Conservation (phyloP, 441 rosid species). For the Breynia disticha region DNA sequence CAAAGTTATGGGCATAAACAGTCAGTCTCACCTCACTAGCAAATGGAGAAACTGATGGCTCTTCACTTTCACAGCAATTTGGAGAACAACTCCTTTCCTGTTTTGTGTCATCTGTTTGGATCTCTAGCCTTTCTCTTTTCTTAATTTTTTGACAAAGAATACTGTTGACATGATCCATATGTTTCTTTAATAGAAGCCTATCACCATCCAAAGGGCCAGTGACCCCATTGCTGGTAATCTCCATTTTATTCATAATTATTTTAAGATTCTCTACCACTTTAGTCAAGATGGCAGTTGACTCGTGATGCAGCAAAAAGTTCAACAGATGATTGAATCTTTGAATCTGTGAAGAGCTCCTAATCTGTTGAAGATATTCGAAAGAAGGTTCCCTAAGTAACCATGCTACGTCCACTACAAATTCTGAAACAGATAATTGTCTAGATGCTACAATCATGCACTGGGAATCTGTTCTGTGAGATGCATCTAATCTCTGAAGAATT, state of each 20-base stretch:
- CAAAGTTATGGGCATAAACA: background rate
- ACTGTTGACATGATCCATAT: slow-evolving; percentile 34
- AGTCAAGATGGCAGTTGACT: slow-evolving; percentile 46
- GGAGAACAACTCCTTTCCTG: slow-evolving; percentile 15
- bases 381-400: slow-evolving; percentile 72
- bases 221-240: slow-evolving; percentile 16
- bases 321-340: slow-evolving; percentile 53
- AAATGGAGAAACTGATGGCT: slow-evolving; percentile 24
- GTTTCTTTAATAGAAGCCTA: slow-evolving; percentile 28
- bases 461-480: slow-evolving; percentile 25
- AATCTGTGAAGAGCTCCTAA: slow-evolving; percentile 46
- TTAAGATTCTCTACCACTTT: slow-evolving; percentile 48
- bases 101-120: slow-evolving; percentile 16
- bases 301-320: slow-evolving; percentile 44
- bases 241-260: slow-evolving; percentile 27
- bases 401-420: slow-evolving; percentile 66
- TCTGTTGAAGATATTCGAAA: slow-evolving; percentile 35
- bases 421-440: slow-evolving; percentile 44
- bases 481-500: slow-evolving; percentile 49
- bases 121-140: slow-evolving; percentile 13
- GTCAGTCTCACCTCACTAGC: slow-evolving; percentile 37
- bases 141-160: slow-evolving; percentile 24
- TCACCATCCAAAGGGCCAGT: slow-evolving; percentile 35
- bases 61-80: slow-evolving; percentile 24
- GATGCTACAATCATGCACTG: slow-evolving; percentile 29